Base-by-base conservation (phyloP, 75 land plant species). In the Gnetum montanum region DNA sequence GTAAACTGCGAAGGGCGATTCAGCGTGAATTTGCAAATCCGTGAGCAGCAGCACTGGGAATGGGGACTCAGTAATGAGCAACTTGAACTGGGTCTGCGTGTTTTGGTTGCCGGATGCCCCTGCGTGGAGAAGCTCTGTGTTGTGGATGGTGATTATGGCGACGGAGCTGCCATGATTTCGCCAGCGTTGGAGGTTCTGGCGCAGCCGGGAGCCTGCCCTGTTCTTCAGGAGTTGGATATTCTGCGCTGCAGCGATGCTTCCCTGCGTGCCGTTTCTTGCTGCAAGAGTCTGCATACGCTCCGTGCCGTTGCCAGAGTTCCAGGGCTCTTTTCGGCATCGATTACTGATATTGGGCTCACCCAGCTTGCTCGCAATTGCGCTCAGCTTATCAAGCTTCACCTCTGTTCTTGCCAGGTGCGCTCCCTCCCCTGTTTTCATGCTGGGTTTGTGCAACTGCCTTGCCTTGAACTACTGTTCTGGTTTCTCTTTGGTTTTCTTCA, bases 261-360 rank as follows among this genome's bases (percentile, higher is more conserved):
- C 15, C 58, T 92, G 35, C 49, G 59, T 12, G 74, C 84, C 7
- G 64, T 92, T 57, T 70, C 83, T 13, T 77, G 49, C 6, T 88
- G 73, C 51, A 34, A 47, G 45, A 88, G 88, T 56, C 67, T 93
- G 3, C 96, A 93, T 64, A 75, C 85, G 6, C 43, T 93, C 68
- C 64, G 72, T n/a, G 49, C 90, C 57, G 61, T 93, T 4, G 96
- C 85, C 0, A 49, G 28, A 33, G 59, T 79, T 0, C 62, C 65
- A 23, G 88, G 79, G 27, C 55, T 76, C 43, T 81, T 74, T 51
- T 60, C 74, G 43, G 79, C 71, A 47, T 49, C 69, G 12, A 63
- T 90, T 22, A 71, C 85, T 6, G 98, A 93, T 63, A 80, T 93
- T 46, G 96, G 98, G n/a, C 61, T 93, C 23, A 93, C 96, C 0